These are phyloP conservation scores for Calonectria pauciramosa DNA, from an alignment of 2,329 filamentous ascomycete genomes.

Conservation along the genomic window DNA sequence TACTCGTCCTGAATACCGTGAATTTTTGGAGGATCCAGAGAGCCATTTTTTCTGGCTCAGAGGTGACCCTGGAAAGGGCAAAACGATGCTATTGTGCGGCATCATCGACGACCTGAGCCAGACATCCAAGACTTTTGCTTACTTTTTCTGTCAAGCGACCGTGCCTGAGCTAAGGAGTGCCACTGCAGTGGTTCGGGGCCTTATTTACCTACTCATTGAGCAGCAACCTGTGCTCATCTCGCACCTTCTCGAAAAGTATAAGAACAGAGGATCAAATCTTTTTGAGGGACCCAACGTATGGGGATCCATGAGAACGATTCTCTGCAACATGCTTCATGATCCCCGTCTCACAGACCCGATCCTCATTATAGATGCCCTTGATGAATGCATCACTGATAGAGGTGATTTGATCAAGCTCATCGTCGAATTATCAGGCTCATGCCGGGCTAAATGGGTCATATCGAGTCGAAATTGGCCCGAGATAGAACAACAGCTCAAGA, in stretches of 20 bases:
- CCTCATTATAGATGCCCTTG: neutral
- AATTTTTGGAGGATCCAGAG: conserved; percentile 39
- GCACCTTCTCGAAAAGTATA: neutral
- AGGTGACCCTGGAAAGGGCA: conserved; percentile 52
- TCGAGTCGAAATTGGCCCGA: neutral
- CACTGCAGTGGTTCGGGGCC: neutral
- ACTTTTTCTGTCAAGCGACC: neutral
- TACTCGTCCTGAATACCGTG: conserved; percentile 41
- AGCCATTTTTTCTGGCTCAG: conserved; percentile 48
- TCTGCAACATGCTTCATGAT: neutral
- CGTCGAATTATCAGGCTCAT: neutral
- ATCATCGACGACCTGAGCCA: conserved; percentile 36
- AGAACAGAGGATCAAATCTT: neutral
- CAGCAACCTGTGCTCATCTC: neutral
- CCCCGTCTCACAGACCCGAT: neutral
- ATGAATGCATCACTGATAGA: neutral
- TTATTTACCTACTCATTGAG: neutral
- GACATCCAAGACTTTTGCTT: neutral
- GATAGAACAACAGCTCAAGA: neutral
- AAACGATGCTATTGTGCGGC: conserved; percentile 52
- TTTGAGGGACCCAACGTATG: neutral
- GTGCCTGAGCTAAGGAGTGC: neutral
- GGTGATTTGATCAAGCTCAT: neutral
- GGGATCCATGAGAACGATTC: neutral
- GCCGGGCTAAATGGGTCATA: neutral